Evolutionary conservation across 2,329 filamentous ascomycete species (phyloP), one percentile per base, ranked within the genome.

Genomic region (Aspergillus eucalypticola): DNA sequence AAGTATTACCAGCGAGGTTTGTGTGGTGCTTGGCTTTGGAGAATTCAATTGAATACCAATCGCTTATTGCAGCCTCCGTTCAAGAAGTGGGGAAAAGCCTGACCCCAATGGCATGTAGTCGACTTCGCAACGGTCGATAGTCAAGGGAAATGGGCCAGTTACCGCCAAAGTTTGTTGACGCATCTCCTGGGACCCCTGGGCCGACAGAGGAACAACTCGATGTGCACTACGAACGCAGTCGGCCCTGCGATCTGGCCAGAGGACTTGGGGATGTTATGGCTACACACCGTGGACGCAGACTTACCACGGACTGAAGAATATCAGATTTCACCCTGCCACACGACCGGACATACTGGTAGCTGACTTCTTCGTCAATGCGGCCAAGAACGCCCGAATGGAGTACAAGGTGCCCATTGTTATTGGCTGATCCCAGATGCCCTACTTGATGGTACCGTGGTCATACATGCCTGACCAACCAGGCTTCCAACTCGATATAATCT

Each of bases 311-410:
- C 63, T 73, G 7, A 67, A 70, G 32, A 56, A 55, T 5, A 66
- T 75, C 17, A 64, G 70, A 56, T 39, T 62, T 2, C 56, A 60
- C 32, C 53, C 61, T 5, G 63, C 58, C 1, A 71, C 66, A 2
- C 64, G 67, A 11, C 79, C 79, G 0, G 72, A 76, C 62, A 71
- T 81, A 56, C 77, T 81, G 23, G 58, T 81, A 2, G 75, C 77
- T 0, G 79, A 81, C 55, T 81, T 79, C 69, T 79, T 80, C 41
- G 76, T 76, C 27, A 78, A 81, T 6, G 78, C 76, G 0, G 76
- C 72, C 2, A 67, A 72, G 49, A 79, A 81, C 57, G 78, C 81
- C 50, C 70, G 73, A 5, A 59, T 66, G 17, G 69, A 80, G 63
- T 73, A 74, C 35, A 64, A 67, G 13, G 60, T 81, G 3, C 78